These are phyloP conservation scores for Parafenestella ontariensis DNA, from an alignment of 2,329 filamentous ascomycete genomes.

Conservation along the genomic window DNA sequence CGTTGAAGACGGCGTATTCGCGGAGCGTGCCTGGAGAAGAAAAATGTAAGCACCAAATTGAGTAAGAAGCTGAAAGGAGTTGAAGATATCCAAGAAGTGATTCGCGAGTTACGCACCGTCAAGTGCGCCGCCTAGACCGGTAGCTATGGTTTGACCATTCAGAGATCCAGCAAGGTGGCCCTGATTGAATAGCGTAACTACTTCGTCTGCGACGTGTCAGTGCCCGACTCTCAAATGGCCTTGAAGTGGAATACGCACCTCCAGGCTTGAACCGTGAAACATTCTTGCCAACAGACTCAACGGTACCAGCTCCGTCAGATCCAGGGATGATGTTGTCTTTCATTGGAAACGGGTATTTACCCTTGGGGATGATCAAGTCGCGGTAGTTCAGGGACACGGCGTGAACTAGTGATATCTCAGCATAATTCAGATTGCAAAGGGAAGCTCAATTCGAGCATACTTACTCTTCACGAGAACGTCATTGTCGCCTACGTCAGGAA, in stretches of 20 bases:
- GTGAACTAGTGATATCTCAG: slow-evolving; percentile 48
- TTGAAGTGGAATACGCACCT: slow-evolving; percentile 31
- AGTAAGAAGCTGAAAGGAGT: neutral
- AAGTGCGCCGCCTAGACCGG: slow-evolving; percentile 71
- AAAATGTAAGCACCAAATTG: neutral
- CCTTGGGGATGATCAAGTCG: slow-evolving; percentile 57
- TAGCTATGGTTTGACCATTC: slow-evolving; percentile 47
- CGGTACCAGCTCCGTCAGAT: slow-evolving; percentile 62
- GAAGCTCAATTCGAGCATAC: neutral
- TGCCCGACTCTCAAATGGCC: neutral
- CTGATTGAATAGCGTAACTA: slow-evolving; percentile 70
- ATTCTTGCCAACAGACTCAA: slow-evolving; percentile 61
- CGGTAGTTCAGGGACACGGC: slow-evolving; percentile 59
- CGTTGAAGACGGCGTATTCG: slow-evolving; percentile 71
- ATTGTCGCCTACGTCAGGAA: slow-evolving; percentile 70
- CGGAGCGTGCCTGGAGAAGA: slow-evolving; percentile 63
- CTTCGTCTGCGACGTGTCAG: slow-evolving; percentile 54
- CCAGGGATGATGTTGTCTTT: slow-evolving; percentile 53
- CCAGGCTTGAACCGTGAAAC: slow-evolving; percentile 64
- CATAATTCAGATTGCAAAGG: neutral
- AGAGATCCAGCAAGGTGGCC: slow-evolving; percentile 61
- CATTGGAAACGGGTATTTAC: slow-evolving; percentile 54
- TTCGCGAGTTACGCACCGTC: slow-evolving; percentile 54
- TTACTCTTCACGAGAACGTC: slow-evolving; percentile 73
- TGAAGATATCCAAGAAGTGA: neutral